Base-by-base conservation (phyloP, 2,329 filamentous ascomycete species). In the Apiospora rasikravindrae region DNA sequence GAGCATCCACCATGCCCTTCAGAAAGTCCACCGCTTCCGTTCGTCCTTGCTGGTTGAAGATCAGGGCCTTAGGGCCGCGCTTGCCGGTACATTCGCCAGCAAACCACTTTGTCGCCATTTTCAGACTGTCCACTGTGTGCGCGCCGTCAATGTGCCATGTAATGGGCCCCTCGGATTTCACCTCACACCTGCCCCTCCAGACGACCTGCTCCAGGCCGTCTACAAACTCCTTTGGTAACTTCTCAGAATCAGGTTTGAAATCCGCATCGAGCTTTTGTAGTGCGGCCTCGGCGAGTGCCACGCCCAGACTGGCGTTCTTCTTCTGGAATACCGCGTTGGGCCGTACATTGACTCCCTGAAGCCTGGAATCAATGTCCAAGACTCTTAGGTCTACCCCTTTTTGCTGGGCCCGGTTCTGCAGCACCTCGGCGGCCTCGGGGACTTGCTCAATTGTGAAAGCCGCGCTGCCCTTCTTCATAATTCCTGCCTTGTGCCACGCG, bases 61-160 rank as follows among this genome's bases (percentile, higher is more conserved):
- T 92, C 68, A 99, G 85, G 53, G 87, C 81, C 67, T 85, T 85
- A 1, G 82, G 83, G 0, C 83, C 86, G 4, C 77, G 53, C 33
- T 57, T 49, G 22, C 61, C 66, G 19, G 70, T 26, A 24, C 72
- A 71, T 77, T 88, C 86, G 13, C 81, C 81, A 1, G 90, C 89
- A 78, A 98, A 98, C 95, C 95, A 98, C 74, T 89, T 88, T 0
- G 92, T 92, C 5, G 94, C 94, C 75, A 94, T 88, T 74, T 92
- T 89, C 71, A 99, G 92, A 80, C 95, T 98, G 79, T 98, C 96
- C 4, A 93, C 87, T 0, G 96, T 99, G 82, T 99, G 96, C 2
- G 95, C 96, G 11, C 96, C 95, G 79, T 99, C 96, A 26, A 99
- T 89, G 78, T 95, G 93, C 95, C 96, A 99, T 22, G 86, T 87